Evolutionary conservation across 768 basidiomycete species (phyloP).

Genomic region (Podaxis sp.): DNA sequence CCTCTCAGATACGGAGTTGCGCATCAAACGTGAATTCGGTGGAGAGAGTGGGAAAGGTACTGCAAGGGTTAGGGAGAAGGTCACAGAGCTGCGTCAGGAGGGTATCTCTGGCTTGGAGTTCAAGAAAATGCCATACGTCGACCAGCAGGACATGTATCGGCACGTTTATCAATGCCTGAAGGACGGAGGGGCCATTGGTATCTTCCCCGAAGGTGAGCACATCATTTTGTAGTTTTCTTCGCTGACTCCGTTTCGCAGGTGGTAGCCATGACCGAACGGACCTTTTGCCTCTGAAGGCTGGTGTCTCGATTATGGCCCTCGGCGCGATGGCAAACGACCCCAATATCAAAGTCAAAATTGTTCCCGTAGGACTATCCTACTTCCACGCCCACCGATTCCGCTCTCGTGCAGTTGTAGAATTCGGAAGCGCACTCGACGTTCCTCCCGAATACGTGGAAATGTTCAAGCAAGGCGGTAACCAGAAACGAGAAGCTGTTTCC

Average conservation of each 20-base stretch:
- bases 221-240: background rate
- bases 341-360: constrained; percentile 84
- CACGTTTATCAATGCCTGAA: constrained; percentile 87
- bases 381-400: constrained; percentile 87
- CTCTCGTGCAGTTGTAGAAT: constrained; percentile 96
- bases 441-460: constrained; percentile 84
- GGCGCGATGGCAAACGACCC: constrained; percentile 96
- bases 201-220: constrained; percentile 90
- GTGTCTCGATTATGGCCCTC: constrained; percentile 96
- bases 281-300: constrained; percentile 94
- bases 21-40: constrained; percentile 84
- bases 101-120: constrained; percentile 69
- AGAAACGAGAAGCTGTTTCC: constrained; percentile 88
- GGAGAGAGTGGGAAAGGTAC: constrained; percentile 80
- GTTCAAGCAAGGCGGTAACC: constrained; percentile 86
- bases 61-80: constrained; percentile 62
- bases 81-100: constrained; percentile 55
- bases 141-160: constrained; percentile 94
- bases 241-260: constrained; percentile 45
- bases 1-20: constrained; percentile 82
- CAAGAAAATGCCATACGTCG: constrained; percentile 84
- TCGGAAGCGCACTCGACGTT: constrained; percentile 90
- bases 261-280: constrained; percentile 98
- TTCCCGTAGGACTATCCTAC: constrained; percentile 78
- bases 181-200: constrained; percentile 89